Percentiles rank a stretch among this genome's conserved stretches.
These are phyloP conservation scores for Pezicula rhizophila DNA, from an alignment of 2,329 filamentous ascomycete species.

Conservation along the genomic window DNA sequence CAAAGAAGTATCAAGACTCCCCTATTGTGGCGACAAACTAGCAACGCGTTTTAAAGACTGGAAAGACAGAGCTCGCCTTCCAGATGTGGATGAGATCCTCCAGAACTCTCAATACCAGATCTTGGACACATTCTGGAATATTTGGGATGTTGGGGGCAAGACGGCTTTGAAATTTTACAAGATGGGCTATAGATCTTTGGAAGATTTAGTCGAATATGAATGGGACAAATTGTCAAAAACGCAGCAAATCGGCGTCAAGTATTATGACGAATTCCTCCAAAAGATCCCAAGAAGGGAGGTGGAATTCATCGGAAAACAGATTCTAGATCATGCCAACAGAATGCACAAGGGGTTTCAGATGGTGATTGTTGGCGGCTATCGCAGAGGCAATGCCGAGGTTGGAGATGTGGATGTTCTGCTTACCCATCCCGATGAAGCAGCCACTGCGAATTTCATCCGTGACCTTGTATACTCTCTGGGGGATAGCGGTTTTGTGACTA, in stretches of 20 bases:
- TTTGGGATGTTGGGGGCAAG: slow-evolving; percentile 85
- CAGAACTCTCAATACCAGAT: slow-evolving; percentile 57
- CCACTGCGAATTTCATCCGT: slow-evolving; percentile 65
- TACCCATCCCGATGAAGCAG: slow-evolving; percentile 65
- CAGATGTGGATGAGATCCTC: slow-evolving; percentile 59
- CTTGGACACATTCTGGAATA: slow-evolving; percentile 69
- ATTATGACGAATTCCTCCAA: slow-evolving; percentile 75
- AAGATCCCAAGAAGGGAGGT: slow-evolving; percentile 71
- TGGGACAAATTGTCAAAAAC: slow-evolving; percentile 71
- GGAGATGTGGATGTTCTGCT: slow-evolving; percentile 86
- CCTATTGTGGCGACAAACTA: slow-evolving; percentile 77
- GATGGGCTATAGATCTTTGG: slow-evolving; percentile 73
- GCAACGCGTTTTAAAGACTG: slow-evolving; percentile 74
- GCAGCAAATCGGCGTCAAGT: slow-evolving; percentile 92
- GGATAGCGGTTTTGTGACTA: slow-evolving; percentile 64
- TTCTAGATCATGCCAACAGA: slow-evolving; percentile 61
- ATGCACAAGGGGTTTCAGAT: slow-evolving; percentile 53
- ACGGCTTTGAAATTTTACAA: slow-evolving; percentile 79
- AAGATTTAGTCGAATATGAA: slow-evolving; percentile 78
- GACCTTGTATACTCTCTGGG: slow-evolving; percentile 70
- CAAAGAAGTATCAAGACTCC: slow-evolving; percentile 46
- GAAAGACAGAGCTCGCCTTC: slow-evolving; percentile 50
- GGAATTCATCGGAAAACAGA: slow-evolving; percentile 56
- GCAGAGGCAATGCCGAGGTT: slow-evolving; percentile 56
- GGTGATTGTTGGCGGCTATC: slow-evolving; percentile 61